These are phyloP conservation scores for Hymenoscyphus fraxineus DNA, from an alignment of 2,329 filamentous ascomycete species.

Conservation along the genomic window DNA sequence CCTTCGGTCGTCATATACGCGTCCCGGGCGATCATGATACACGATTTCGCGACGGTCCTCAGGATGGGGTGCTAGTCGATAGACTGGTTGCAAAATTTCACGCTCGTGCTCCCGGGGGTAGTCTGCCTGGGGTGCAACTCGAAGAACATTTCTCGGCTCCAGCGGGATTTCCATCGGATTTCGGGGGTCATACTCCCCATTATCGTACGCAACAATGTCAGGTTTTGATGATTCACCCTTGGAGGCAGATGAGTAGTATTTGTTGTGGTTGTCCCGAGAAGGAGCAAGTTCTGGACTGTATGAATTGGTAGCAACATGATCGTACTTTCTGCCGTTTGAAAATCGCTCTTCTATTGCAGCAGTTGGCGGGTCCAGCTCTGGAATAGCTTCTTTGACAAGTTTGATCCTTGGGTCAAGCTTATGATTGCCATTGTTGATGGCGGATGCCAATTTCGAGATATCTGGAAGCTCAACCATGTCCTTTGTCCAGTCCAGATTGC, in stretches of 20 bases:
- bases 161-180: slow-evolving; percentile 24
- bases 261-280: slow-evolving; percentile 33
- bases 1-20: slow-evolving; percentile 16
- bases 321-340: slow-evolving; percentile 7
- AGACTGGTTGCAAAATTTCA: background rate
- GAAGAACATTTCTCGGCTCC: slow-evolving; percentile 11
- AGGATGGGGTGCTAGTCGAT: slow-evolving; percentile 13
- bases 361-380: slow-evolving; percentile 37
- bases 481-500: slow-evolving; percentile 50
- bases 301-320: slow-evolving; percentile 11
- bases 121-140: slow-evolving; percentile 5
- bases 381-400: slow-evolving; percentile 49
- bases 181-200: slow-evolving; percentile 28
- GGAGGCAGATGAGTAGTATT: slow-evolving; percentile 27
- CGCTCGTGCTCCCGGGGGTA: slow-evolving; percentile 9
- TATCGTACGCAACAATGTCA: slow-evolving; percentile 19
- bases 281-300: slow-evolving; percentile 24
- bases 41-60: slow-evolving; percentile 14
- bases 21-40: slow-evolving; percentile 15
- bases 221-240: slow-evolving; percentile 14
- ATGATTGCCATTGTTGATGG: slow-evolving; percentile 48
- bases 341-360: slow-evolving; percentile 1
- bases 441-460: slow-evolving; percentile 43
- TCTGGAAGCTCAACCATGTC: slow-evolving; percentile 58
- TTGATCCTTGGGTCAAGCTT: slow-evolving; percentile 54